Conservation (phyloP, 768 basidiomycete genomes). For the Mycena capillaripes region DNA sequence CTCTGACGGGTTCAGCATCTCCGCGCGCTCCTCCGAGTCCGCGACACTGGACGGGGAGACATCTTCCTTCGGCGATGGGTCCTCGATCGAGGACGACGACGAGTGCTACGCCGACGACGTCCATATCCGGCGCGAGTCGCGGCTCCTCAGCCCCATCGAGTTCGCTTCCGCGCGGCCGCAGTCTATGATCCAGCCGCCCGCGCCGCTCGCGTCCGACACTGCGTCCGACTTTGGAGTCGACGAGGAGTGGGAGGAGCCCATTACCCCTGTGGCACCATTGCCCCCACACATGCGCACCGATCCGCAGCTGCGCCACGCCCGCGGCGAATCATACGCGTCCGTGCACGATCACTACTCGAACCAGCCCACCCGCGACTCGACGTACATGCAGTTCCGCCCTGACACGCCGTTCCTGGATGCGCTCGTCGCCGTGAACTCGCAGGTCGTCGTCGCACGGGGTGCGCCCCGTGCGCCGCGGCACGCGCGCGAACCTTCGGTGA, state of each 20-base stretch:
- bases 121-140: slow-evolving; percentile 13
- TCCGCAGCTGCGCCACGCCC: background rate
- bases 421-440: slow-evolving; percentile 23
- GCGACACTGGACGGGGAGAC: background rate
- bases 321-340: slow-evolving; percentile 6
- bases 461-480: background rate
- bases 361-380: background rate
- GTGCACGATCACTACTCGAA: slow-evolving; percentile 16
- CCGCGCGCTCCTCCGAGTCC: background rate
- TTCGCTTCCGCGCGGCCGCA: slow-evolving; percentile 6
- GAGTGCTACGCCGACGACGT: slow-evolving; percentile 16
- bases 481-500: background rate
- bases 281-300: background rate
- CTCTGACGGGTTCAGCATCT: slow-evolving; percentile 9
- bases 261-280: slow-evolving; percentile 3
- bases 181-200: background rate
- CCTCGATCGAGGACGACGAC: background rate
- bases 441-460: background rate
- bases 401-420: slow-evolving; percentile 32
- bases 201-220: background rate
- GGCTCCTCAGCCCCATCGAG: slow-evolving; percentile 27
- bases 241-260: slow-evolving; percentile 3
- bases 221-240: background rate
- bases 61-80: background rate
- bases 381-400: background rate